Conservation (phyloP, 352 stramenopile genomes). For the Phytophthora kernoviae region DNA sequence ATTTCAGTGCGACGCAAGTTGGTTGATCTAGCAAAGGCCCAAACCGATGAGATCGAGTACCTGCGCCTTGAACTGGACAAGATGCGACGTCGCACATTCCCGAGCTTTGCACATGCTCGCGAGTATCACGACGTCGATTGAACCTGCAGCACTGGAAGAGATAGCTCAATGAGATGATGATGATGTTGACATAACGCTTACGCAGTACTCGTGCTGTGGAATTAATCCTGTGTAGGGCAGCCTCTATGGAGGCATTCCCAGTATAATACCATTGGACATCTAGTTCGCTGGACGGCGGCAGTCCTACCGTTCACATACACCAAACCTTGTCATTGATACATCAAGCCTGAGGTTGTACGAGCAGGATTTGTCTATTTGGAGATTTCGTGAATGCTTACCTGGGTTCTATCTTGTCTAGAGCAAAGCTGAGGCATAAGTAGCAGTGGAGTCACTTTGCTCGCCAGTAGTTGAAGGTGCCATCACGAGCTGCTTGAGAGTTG, state of each 20-base stretch:
- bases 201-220: too few relatives aligned
- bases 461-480: conserved; percentile 16
- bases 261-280: too few relatives aligned
- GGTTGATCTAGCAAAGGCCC: conserved; percentile 86
- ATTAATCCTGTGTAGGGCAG: too few relatives aligned
- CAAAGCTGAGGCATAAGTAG: conserved; percentile 24
- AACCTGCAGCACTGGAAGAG: neutral
- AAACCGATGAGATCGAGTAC: conserved; percentile 93
- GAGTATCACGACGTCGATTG: conserved; percentile 44
- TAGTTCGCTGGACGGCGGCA: too few relatives aligned
- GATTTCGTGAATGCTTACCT: neutral
- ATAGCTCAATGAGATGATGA: too few relatives aligned
- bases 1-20: conserved; percentile 89
- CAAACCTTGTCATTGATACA: neutral
- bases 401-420: conserved; percentile 23
- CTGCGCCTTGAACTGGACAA: conserved; percentile 89
- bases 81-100: conserved; percentile 92
- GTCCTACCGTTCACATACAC: too few relatives aligned
- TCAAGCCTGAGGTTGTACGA: neutral
- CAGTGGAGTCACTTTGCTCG: conserved; percentile 4
- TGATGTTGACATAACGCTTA: too few relatives aligned
- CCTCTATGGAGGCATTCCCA: too few relatives aligned
- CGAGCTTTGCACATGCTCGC: conserved; percentile 77
- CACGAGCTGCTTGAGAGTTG: conserved; percentile 53
- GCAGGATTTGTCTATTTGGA: too few relatives aligned